phyloP scores from a whole-genome alignment of 139 green algal species.

The Chlorella sp. region DNA sequence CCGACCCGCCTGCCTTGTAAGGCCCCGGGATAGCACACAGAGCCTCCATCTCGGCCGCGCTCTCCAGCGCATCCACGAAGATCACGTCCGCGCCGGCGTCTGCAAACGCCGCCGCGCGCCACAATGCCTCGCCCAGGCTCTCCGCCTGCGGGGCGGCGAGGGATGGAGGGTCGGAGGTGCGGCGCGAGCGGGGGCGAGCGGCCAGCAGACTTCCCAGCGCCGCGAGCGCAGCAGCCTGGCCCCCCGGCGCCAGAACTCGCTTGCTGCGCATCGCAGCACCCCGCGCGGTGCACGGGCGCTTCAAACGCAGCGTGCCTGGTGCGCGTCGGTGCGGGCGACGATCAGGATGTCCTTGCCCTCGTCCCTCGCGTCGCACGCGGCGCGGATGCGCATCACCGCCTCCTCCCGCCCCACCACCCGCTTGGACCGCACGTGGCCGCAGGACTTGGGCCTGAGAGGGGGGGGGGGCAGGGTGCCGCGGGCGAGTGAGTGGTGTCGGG shows the following conservation, averaged over 20 bases:
- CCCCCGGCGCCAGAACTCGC: too few relatives aligned
- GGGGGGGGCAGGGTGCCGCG: too few relatives aligned
- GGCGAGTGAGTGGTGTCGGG: too few relatives aligned
- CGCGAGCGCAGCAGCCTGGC: too few relatives aligned
- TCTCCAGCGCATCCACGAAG: slow-evolving; percentile 95
- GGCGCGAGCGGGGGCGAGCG: too few relatives aligned
- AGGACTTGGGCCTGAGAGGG: slow-evolving; percentile 89
- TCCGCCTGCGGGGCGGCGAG: too few relatives aligned
- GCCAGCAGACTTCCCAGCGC: too few relatives aligned
- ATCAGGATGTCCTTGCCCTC: slow-evolving; percentile 91
- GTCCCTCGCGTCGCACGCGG: slow-evolving; percentile 81
- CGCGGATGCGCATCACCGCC: slow-evolving; percentile 78
- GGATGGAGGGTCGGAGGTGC: too few relatives aligned
- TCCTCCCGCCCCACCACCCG: slow-evolving; percentile 81
- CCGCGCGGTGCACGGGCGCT: too few relatives aligned
- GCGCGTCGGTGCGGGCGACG: slow-evolving; percentile 84
- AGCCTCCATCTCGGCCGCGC: slow-evolving; percentile 80
- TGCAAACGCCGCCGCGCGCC: slow-evolving; percentile 80
- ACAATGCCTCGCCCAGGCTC: slow-evolving; percentile 77
- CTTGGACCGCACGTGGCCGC: slow-evolving; percentile 91
- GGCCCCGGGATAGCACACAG: slow-evolving; percentile 48
- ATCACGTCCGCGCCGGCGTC: slow-evolving; percentile 92
- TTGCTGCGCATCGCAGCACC: too few relatives aligned
- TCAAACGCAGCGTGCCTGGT: too few relatives aligned
- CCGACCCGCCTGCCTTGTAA: slow-evolving; percentile 7